Base-by-base conservation (phyloP, 1,139 yeast species). In the Nakaseomyces sp. region DNA sequence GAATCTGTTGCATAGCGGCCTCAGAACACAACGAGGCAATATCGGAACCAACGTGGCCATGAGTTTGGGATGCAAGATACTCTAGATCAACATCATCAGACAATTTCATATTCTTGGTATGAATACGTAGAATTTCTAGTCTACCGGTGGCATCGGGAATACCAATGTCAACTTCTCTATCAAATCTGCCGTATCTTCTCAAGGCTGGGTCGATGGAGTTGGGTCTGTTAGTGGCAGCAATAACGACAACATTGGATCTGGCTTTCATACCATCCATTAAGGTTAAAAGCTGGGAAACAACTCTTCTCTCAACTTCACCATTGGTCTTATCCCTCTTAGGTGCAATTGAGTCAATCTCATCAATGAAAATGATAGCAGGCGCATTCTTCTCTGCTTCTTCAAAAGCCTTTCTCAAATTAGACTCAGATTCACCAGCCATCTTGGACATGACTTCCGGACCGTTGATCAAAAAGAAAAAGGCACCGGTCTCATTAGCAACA, bases 401-500 rank as follows among this genome's bases (percentile, higher is more conserved):
- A 60, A 91, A 91, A 5, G 98, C 98, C 71, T 89, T 89, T 72
- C 98, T 81, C 67, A 91, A 74, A 62, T 91, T 91, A 37, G 95
- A 84, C 71, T 91, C 98, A 18, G 96, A 87, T 70, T 91, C 98
- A 72, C 98, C 98, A 41, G 98, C 98, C 98, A 91, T 91, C 71
- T 91, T 91, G 46, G 96, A 88, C 98, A 91, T 91, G 63, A 91
- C 94, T 70, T 91, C 98, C n/a, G 98, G 98, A 67, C 98, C 98
- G 65, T 91, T 91, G 65, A 91, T 22, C 3, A 22, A 22, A 22
- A 22, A 22, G 24, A 22, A 22, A 9, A 22, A 22, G 6, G 24
- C 24, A 22, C 24, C 24, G 3, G 24, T 22, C 9, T 22, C 24
- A 22, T 22, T 22, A 22, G 24, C 24, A 2, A 22, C 24, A 22